These are phyloP conservation scores for Leersia perrieri DNA, from an alignment of 176 grass and related monocot species.

Conservation along the genomic window DNA sequence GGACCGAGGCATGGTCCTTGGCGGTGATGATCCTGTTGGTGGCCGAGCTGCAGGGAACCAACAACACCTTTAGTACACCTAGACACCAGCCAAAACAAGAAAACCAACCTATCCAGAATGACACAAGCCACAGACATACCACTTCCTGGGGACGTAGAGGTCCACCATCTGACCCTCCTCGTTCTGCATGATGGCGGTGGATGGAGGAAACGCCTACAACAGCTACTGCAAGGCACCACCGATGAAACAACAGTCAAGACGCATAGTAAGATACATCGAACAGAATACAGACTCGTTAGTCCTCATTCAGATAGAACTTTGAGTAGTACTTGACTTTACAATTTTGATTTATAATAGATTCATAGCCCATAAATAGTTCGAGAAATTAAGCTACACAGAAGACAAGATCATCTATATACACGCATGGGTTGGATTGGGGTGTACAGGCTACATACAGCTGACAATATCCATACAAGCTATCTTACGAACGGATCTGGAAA, in stretches of 20 bases:
- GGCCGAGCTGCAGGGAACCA: conserved; percentile 54
- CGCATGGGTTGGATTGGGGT: neutral
- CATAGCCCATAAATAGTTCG: neutral
- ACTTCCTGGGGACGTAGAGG: conserved; percentile 80
- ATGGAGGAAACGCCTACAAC: neutral
- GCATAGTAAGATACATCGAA: neutral
- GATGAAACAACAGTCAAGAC: neutral
- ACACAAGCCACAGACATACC: neutral
- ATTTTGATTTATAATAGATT: neutral
- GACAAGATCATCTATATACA: neutral
- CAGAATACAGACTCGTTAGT: neutral
- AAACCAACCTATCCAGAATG: neutral
- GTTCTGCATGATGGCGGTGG: conserved; percentile 52
- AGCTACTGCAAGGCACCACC: neutral
- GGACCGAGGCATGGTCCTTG: conserved; percentile 81
- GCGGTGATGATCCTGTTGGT: conserved; percentile 74
- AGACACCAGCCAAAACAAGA: neutral
- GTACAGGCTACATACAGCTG: neutral
- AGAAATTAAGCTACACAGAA: neutral
- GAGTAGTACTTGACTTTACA: too few species aligned
- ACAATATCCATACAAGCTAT: neutral
- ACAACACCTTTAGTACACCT: neutral
- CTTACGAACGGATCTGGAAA: neutral
- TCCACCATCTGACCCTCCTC: conserved; percentile 72
- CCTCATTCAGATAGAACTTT: neutral